Base-by-base conservation (phyloP, 768 basidiomycete genomes). In the Hericium coralloides region DNA sequence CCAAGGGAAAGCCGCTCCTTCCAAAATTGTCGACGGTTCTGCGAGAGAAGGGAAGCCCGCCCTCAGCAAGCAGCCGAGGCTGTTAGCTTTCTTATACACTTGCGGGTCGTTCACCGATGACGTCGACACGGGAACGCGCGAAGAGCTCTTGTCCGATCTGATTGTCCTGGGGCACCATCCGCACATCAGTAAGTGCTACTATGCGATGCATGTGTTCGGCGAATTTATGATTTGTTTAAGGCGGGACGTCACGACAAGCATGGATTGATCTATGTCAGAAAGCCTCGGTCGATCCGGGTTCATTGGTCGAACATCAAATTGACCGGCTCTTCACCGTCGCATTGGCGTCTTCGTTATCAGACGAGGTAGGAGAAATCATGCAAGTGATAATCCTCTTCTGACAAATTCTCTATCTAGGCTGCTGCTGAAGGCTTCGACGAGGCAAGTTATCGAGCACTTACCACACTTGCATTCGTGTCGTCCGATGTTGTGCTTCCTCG, bases 261-360 rank as follows among this genome's bases (percentile, higher is more conserved):
- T 97, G 93, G 93, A 87, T 95, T 58, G 89, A 92, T 55, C 60
- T 90, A 4, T 89, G 87, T 55, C 90, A 89, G 62, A 79, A 77
- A 57, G 83, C 87, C 0, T 67, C 73, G 2, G 65, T 78, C 4
- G 90, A 95, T 65, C 93, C 93, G 2, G 73, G 74, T 20, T 77
- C 79, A 14, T 68, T 89, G 6, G 74, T 88, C 4, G 73, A 72
- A 8, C 72, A 69, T 22, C 73, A 81, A 57, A 47, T 82, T 1
- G 78, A 83, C 56, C 69, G 68, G 8, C 67, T 87, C 12, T 62
- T 90, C 58, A 20, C 25, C 17, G 36, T 48, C 23, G 14, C 37
- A 15, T 31, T 14, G n/a, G 65, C 62, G 47, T 51, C 31, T n/a
- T 36, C 20, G 14, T 37, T 18, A 20, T n/a, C n/a, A 18, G 26